Percentiles rank a stretch among this genome's conserved stretches.
phyloP scores from a whole-genome alignment of 1,139 yeast species.

The Kodamaea fungicola region DNA sequence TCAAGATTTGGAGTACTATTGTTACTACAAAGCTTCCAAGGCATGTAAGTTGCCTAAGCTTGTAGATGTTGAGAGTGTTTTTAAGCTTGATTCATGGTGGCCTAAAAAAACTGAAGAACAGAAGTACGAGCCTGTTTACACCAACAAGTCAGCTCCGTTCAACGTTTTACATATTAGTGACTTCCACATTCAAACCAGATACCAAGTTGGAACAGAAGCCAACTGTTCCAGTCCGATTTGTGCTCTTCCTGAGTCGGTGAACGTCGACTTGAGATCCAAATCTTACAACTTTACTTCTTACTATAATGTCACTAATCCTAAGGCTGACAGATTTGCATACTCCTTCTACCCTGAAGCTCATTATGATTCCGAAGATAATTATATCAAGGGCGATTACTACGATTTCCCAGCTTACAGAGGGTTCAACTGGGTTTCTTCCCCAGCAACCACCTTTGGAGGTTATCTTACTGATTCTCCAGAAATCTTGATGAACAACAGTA shows the following conservation, averaged over 20 bases:
- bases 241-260: constrained; percentile 42
- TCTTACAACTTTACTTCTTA: constrained; percentile 33
- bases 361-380: constrained; percentile 34
- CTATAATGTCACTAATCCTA: constrained; percentile 18
- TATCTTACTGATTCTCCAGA: constrained; percentile 68
- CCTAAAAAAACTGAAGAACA: constrained; percentile 27
- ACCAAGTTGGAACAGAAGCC: constrained; percentile 55
- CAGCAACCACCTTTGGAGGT: constrained; percentile 60
- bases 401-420: constrained; percentile 37
- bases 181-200: constrained; percentile 59
- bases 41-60: constrained; percentile 30
- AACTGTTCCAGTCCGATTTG: constrained; percentile 54
- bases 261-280: constrained; percentile 21
- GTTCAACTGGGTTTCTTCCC: constrained; percentile 39
- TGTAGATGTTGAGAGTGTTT: constrained; percentile 24
- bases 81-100: constrained; percentile 28
- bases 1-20: constrained; percentile 33
- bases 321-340: constrained; percentile 15
- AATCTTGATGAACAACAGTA: constrained; percentile 51
- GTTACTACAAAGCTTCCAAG: constrained; percentile 23
- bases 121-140: constrained; percentile 23
- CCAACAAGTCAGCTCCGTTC: constrained; percentile 27
- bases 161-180: constrained; percentile 67
- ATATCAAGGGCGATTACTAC: constrained; percentile 38
- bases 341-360: constrained; percentile 36